These are phyloP conservation scores for Metschnikowia similis DNA, from an alignment of 805 yeast genomes.

Conservation along the genomic window DNA sequence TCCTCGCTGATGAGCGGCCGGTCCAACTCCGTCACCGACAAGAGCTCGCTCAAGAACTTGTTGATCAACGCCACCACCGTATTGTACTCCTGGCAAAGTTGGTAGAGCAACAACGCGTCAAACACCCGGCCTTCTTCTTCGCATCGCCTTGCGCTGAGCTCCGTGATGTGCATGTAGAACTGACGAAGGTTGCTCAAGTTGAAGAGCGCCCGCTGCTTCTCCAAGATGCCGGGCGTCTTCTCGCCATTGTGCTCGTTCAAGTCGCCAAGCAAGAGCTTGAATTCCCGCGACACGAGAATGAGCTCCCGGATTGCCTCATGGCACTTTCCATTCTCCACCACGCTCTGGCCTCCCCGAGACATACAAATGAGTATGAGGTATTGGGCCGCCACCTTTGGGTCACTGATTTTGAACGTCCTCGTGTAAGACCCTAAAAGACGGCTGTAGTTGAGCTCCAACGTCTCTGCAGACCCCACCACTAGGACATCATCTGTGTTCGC, in stretches of 20 bases:
- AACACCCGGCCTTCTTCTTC: constrained; percentile 86
- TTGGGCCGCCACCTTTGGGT: constrained; percentile 90
- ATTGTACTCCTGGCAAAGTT: constrained; percentile 82
- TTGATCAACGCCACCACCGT: constrained; percentile 74
- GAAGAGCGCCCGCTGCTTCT: constrained; percentile 65
- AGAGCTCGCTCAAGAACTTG: constrained; percentile 70
- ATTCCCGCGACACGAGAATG: constrained; percentile 82
- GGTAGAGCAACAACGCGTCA: constrained; percentile 83
- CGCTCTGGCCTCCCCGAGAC: constrained; percentile 29
- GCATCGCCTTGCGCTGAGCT: constrained; percentile 79
- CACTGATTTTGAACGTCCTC: constrained; percentile 74
- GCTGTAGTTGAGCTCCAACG: constrained; percentile 47
- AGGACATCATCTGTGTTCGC: constrained; percentile 34
- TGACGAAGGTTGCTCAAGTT: constrained; percentile 53
- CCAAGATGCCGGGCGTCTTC: constrained; percentile 79
- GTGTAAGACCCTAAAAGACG: constrained; percentile 76
- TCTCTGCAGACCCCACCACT: constrained; percentile 26
- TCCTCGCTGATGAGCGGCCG: constrained; percentile 45
- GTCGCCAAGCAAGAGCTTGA: constrained; percentile 77
- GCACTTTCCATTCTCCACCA: constrained; percentile 51
- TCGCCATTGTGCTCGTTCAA: constrained; percentile 65
- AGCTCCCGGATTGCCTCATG: constrained; percentile 81
- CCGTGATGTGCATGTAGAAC: constrained; percentile 69
- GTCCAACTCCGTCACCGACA: constrained; percentile 67
- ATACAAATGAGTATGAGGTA: constrained; percentile 71